Evolutionary conservation across 371 early-diverging fungal genomes (phyloP).

Genomic region (Mortierella sp.): DNA sequence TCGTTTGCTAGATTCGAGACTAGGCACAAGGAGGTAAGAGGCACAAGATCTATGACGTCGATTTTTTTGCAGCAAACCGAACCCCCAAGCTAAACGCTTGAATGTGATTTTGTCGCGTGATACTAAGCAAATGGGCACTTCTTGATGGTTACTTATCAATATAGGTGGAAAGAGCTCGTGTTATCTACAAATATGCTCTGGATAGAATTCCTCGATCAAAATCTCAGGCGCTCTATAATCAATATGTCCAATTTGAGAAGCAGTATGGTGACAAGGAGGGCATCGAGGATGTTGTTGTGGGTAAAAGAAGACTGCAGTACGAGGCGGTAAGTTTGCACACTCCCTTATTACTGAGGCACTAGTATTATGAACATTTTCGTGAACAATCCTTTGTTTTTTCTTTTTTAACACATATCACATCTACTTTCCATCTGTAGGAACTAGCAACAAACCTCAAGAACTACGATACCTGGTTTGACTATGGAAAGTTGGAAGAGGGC

Average conservation of each 20-base stretch:
- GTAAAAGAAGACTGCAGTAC: constrained; percentile 90
- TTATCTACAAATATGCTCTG: constrained; percentile 94
- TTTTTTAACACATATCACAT: not conserved
- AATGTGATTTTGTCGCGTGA: too few species aligned
- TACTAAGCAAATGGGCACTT: too few species aligned
- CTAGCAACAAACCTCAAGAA: constrained; percentile 83
- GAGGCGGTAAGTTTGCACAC: constrained; percentile 68
- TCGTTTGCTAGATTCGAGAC: constrained; percentile 97
- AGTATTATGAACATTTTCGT: not conserved
- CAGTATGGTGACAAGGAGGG: constrained; percentile 90
- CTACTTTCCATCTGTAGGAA: constrained; percentile 53
- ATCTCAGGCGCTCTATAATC: constrained; percentile 88
- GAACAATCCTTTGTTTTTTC: not conserved
- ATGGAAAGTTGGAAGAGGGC: constrained; percentile 87
- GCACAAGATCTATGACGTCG: not conserved
- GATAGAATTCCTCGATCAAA: constrained; percentile 86
- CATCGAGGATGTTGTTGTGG: constrained; percentile 90
- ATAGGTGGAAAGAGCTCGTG: constrained; percentile 90
- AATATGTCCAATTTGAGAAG: constrained; percentile 96
- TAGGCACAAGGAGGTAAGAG: constrained; percentile 79
- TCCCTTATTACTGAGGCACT: not conserved
- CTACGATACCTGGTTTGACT: constrained; percentile 97
- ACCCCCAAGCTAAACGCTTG: too few species aligned
- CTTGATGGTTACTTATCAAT: too few species aligned
- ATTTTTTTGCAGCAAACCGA: too few species aligned